phyloP scores from a whole-genome alignment of 352 stramenopile species.

The Globisporangium okanoganense region DNA sequence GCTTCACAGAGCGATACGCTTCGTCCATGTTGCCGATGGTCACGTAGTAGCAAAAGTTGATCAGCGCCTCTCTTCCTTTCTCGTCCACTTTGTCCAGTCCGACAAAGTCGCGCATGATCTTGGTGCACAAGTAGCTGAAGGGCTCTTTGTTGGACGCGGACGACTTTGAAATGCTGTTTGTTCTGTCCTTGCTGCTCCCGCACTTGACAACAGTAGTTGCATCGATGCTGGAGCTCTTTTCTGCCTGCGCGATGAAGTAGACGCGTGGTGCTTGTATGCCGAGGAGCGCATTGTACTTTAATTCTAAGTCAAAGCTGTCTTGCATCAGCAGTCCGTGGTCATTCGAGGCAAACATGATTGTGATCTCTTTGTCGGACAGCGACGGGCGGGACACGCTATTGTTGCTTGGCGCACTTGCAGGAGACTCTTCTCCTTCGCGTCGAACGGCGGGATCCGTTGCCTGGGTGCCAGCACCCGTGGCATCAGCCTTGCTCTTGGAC shows the following conservation, averaged over 20 bases:
- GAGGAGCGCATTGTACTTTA: conserved; percentile 77
- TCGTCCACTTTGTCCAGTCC: conserved; percentile 89
- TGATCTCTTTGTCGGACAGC: conserved; percentile 81
- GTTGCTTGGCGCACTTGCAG: not conserved
- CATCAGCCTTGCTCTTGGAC: conserved; percentile 40
- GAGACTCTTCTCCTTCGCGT: conserved; percentile 16
- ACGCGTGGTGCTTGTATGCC: conserved; percentile 83
- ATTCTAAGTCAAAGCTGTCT: conserved; percentile 84
- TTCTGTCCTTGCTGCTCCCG: conserved; percentile 27
- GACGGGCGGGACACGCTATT: conserved; percentile 8
- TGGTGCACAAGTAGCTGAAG: conserved; percentile 56
- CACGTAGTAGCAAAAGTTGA: conserved; percentile 96
- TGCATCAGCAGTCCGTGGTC: conserved; percentile 91
- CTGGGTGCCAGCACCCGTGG: conserved; percentile 2
- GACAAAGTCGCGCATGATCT: conserved; percentile 93
- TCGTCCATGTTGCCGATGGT: conserved; percentile 95
- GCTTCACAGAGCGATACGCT: conserved; percentile 90
- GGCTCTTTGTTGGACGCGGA: conserved; percentile 22
- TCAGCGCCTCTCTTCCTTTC: conserved; percentile 78
- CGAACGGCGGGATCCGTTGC: conserved; percentile 4
- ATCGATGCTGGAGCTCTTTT: conserved; percentile 35
- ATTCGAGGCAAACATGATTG: conserved; percentile 90
- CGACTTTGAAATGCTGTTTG: conserved; percentile 19
- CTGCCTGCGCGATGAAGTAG: conserved; percentile 62
- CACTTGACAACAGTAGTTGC: conserved; percentile 34